Percentiles rank a stretch among this genome's conserved stretches.
These are phyloP conservation scores for Chytriomyces sp. DNA, from an alignment of 192 early-diverging fungal genomes.

Conservation along the genomic window DNA sequence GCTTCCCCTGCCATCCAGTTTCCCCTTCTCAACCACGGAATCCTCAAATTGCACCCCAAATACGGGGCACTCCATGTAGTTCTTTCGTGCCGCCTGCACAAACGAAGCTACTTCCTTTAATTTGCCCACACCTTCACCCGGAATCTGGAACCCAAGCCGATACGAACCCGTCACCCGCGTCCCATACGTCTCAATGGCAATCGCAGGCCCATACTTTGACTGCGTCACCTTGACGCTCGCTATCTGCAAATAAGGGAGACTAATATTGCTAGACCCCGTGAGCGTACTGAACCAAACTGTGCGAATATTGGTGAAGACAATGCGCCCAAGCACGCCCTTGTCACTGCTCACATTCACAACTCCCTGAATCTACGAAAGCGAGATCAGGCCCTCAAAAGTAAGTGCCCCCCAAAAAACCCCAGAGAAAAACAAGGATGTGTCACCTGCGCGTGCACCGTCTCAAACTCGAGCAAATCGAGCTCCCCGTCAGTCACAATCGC, in stretches of 20 bases:
- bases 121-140: neutral
- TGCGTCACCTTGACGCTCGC: neutral
- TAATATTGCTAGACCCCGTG: neutral
- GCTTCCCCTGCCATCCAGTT: neutral
- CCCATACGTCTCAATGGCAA: constrained; percentile 11
- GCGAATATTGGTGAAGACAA: constrained; percentile 18
- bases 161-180: neutral
- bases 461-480: constrained; percentile 16
- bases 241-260: constrained; percentile 15
- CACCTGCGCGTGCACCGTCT: constrained; percentile 13
- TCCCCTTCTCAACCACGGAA: neutral
- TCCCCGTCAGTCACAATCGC: neutral
- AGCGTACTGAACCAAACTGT: constrained; percentile 7
- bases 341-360: constrained; percentile 21
- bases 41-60: constrained; percentile 32
- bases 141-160: constrained; percentile 16
- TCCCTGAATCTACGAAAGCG: neutral
- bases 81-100: neutral
- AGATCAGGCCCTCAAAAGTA: too few relatives aligned
- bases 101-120: constrained; percentile 6
- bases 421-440: neutral
- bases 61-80: constrained; percentile 3
- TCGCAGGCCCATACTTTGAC: constrained; percentile 17
- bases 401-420: too few relatives aligned
- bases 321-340: constrained; percentile 7